Base-by-base conservation (phyloP, 805 yeast species). In the Hanseniaspora taiwanica region DNA sequence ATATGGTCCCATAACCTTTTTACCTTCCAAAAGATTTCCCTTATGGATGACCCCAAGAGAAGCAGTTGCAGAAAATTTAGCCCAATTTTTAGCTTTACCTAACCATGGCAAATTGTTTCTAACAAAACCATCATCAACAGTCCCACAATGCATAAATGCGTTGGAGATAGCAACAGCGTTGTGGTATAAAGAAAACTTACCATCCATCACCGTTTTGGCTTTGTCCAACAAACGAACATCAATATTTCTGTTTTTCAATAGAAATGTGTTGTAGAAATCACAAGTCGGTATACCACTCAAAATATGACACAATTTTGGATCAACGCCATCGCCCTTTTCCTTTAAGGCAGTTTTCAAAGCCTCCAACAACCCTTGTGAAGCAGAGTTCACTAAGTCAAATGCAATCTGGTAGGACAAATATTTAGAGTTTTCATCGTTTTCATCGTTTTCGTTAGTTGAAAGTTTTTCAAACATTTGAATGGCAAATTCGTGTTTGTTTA, bases 71-170 rank as follows among this genome's bases (percentile, higher is more conserved):
- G 95, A 78, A 59, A 91, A 91, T 57, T 89, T 91, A 5, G 96
- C 86, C 98, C 98, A 91, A 61, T 89, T 86, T 36, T 89, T 79
- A n/a, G 98, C 96, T 62, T 86, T 84, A 35, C 94, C 93, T 49
- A 91, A 69, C 96, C 97, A 91, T 53, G 89, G 96, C 53, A 86
- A 68, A 56, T 91, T 91, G 35, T 80, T 73, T 58, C 95, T 73
- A 63, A 89, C 81, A 54, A 91, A 91, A 0, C 86, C 76, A 58
- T 91, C 96, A 54, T 83, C 93, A 7, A 97, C 84, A 12, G 98
- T 91, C 43, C 97, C 98, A 29, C 91, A 83, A 59, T 87, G 95
- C 74, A 89, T 72, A 56, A 86, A 85, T 0, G 96, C 96, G 55
- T 86, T 89, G 41, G 91, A 78, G 56, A 91, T 86, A 37, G 96